These are phyloP conservation scores for Gossypium davidsonii DNA, from an alignment of 441 rosid species.

Conservation along the genomic window DNA sequence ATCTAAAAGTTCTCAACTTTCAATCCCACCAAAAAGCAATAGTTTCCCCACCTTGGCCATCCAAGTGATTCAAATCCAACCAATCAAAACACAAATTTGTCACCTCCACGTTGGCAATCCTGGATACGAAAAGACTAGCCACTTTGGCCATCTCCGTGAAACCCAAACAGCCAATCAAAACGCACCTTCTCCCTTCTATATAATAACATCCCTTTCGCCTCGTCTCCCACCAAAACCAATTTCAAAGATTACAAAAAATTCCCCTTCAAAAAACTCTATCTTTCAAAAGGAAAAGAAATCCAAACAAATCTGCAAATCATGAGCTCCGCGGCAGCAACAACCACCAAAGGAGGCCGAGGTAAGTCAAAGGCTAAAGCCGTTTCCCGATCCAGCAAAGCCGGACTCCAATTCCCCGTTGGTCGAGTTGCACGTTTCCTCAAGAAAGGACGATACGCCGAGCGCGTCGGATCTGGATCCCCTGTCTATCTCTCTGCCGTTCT, in stretches of 20 bases:
- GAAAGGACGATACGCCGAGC: slow-evolving; percentile 35
- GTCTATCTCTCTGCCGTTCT: slow-evolving; percentile 40
- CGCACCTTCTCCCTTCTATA: background rate
- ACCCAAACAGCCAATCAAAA: slow-evolving; percentile 17
- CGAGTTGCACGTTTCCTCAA: slow-evolving; percentile 44
- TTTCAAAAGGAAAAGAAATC: background rate
- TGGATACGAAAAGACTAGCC: background rate
- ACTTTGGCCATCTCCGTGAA: slow-evolving; percentile 19
- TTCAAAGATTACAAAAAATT: background rate
- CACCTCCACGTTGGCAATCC: slow-evolving; percentile 21
- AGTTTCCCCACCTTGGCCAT: slow-evolving; percentile 2
- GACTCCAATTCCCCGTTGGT: slow-evolving; percentile 45
- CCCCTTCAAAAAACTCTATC: background rate
- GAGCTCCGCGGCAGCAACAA: slow-evolving; percentile 23
- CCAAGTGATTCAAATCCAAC: background rate
- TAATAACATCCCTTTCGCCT: background rate
- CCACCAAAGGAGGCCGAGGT: slow-evolving; percentile 36
- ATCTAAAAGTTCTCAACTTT: background rate
- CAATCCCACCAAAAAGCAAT: no score
- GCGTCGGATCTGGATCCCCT: slow-evolving; percentile 40
- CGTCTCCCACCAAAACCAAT: background rate
- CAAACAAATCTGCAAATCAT: background rate
- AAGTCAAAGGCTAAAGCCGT: slow-evolving; percentile 34
- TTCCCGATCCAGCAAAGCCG: slow-evolving; percentile 37
- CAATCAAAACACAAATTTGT: background rate